Evolutionary conservation across 2,329 filamentous ascomycete genomes (phyloP).

Genomic region (Beauveria scarabaeidicola): DNA sequence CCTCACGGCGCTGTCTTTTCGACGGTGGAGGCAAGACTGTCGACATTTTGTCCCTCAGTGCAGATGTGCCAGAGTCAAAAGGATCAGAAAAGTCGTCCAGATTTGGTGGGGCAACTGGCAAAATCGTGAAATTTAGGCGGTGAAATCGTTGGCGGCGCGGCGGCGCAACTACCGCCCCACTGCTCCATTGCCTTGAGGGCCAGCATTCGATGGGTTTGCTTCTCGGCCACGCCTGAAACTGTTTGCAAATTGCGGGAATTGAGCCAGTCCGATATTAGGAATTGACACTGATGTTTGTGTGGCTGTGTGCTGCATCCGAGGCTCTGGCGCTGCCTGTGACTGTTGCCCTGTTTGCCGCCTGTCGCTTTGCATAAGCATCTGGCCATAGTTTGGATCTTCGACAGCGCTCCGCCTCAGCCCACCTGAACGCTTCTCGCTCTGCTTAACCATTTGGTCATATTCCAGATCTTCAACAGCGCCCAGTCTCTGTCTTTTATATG

Average conservation of each 20-base stretch:
- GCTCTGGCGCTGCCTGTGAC: conserved; percentile 21
- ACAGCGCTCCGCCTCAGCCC: background rate
- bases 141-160: conserved; percentile 13
- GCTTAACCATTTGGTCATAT: background rate
- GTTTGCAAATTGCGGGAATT: conserved; percentile 22
- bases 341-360: conserved; percentile 3
- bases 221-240: conserved; percentile 24
- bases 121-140: conserved; percentile 25
- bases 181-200: background rate
- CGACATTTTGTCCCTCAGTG: conserved; percentile 49
- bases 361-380: background rate
- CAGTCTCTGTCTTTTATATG: conserved; percentile 8
- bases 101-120: conserved; percentile 22
- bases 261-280: conserved; percentile 20
- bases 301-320: conserved; percentile 21
- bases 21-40: conserved; percentile 76
- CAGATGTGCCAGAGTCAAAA: background rate
- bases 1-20: conserved; percentile 76
- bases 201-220: background rate
- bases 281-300: conserved; percentile 20
- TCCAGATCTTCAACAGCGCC: background rate
- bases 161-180: background rate
- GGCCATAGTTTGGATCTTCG: background rate
- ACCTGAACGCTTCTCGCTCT: background rate
- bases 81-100: conserved; percentile 5